Base-by-base conservation (phyloP, 805 yeast genomes). In the Starmerella kuoi region DNA sequence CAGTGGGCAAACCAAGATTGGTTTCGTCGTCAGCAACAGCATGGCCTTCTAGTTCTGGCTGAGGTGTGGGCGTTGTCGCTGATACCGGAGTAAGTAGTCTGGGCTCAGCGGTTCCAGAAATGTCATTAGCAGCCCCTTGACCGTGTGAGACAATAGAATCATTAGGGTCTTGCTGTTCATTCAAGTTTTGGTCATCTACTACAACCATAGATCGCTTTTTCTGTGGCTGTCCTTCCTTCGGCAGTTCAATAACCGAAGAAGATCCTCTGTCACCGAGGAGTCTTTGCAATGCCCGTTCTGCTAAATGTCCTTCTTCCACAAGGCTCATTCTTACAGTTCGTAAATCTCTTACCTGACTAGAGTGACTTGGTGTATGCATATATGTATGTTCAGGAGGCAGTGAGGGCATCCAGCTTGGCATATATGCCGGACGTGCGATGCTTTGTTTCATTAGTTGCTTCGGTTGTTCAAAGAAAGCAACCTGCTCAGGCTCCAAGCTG, bases 341-440 rank as follows among this genome's bases (percentile, higher is more conserved):
- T 46, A 87, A 83, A 54, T 84, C 88, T 1, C 77, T 72, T 14
- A 77, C 61, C 18, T 77, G 67, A 20, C 73, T 65, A 42, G 77
- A 69, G 57, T 66, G 86, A 48, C 70, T 69, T 0, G 94, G 80
- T 0, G 95, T 81, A 42, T 77, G 72, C 59, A 74, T 76, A 58
- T 80, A 88, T 0, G 97, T 88, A 60, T 87, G 93, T 54, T 85
- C 94, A 0, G 97, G 95, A 1, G 98, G 98, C 23, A 88, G 67
- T 11, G 76, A 75, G 0, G 98, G 98, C 52, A 88, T 63, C 77
- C 86, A 86, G 5, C 63, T 56, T 0, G 93, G 93, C 6, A 83
- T 69, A 45, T 74, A 73, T 4, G 58, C 56, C 37, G 63, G 63
- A 28, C 59, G 50, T 22, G 59, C 55, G 19, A 66, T 62, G 1